Evolutionary conservation across 2,329 filamentous ascomycete genomes (phyloP), one percentile per base, ranked within the genome.

Genomic region (Phialophora verrucosa): DNA sequence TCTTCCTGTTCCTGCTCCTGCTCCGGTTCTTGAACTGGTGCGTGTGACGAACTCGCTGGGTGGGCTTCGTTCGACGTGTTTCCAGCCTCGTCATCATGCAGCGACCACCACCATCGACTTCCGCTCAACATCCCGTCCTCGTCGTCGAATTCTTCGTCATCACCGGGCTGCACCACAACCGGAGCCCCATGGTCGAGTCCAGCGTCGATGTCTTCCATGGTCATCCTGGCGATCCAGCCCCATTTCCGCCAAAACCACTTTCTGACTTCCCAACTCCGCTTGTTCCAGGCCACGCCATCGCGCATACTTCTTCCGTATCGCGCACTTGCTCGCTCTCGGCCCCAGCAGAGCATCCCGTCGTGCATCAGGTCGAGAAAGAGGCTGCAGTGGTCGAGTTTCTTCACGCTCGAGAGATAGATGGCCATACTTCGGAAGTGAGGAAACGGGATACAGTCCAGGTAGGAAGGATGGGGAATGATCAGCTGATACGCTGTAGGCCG

Each of bases 181-280:
- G 72, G 23, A 5, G 38, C 17, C 2, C 4, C 38, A 5, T 12
- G 12, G 7, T 17, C 38, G 1, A 29, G 4, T 5, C 38, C 56
- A 64, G 67, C 47, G 68, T 66, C 71, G 55, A 81, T 74, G 49
- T 78, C 77, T 6, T 76, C 78, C 4, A 80, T 74, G 69, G 74
- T 78, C 1, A 75, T 77, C 1, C 77, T 77, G 4, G 76, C 70
- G 5, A 80, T 65, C 62, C 70, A 68, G 58, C 73, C 75, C 67
- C 79, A 82, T 68, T 83, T 82, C 49, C 77, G 75, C 47, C 82
- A 62, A 66, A 82, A 82, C 81, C 80, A 82, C 1, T 74, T 68
- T 62, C 75, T 76, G 1, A 78, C 80, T 65, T 83, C 81, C 81
- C 81, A 83, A 64, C 79, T 80, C 12, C 80, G 76, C 42, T 74